A percentile compares a stretch with the other conserved stretches of the same genome.
These are phyloP conservation scores for Kwoniella europaea DNA, from an alignment of 768 basidiomycete species.

Conservation along the genomic window DNA sequence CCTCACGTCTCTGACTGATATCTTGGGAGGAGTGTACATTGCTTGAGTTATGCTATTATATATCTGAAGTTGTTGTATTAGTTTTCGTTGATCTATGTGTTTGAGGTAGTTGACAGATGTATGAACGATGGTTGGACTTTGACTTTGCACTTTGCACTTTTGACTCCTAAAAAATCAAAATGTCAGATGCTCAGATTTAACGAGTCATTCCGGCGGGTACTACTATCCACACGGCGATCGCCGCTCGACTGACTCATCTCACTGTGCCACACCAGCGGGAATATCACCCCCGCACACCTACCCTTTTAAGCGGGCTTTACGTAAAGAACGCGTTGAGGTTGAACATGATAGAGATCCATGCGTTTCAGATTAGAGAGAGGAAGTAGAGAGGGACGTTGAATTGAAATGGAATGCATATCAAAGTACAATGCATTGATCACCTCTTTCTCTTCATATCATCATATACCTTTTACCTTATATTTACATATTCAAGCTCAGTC, in stretches of 20 bases:
- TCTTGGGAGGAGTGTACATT: constrained; percentile 8
- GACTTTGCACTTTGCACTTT: neutral
- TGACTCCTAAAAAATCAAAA: neutral
- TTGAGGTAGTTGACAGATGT: neutral
- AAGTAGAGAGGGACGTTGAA: neutral
- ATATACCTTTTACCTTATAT: neutral
- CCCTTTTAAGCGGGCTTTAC: neutral
- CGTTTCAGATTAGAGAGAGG: constrained; percentile 4
- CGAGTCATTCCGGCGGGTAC: constrained; percentile 1
- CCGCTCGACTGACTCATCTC: neutral
- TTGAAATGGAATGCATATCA: neutral
- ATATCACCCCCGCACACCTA: constrained; percentile 6
- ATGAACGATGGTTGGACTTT: constrained; percentile 9
- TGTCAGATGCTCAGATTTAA: neutral
- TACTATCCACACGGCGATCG: neutral
- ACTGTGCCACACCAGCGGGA: constrained; percentile 16
- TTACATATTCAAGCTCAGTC: constrained; percentile 8
- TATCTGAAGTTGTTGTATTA: neutral
- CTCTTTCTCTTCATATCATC: neutral
- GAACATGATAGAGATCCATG: neutral
- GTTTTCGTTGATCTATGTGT: no score
- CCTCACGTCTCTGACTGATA: constrained; percentile 25
- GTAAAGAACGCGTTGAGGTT: constrained; percentile 5
- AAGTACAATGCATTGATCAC: constrained; percentile 1
- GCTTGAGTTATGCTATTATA: neutral